phyloP scores from a whole-genome alignment of 768 basidiomycete species.

The Lanmaoa pseudosensibilis region DNA sequence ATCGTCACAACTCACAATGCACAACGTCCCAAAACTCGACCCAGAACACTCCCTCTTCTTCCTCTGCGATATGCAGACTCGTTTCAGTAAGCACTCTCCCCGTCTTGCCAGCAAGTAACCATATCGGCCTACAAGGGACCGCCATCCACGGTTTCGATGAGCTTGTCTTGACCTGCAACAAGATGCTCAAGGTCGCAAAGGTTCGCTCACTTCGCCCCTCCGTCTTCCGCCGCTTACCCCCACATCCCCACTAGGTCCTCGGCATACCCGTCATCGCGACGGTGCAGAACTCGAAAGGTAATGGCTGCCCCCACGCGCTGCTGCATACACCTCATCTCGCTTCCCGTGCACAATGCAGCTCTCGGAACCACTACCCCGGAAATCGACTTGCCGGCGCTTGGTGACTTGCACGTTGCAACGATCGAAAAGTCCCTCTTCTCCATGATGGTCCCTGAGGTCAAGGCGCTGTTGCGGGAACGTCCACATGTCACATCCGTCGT shows the following conservation, averaged over 20 bases:
- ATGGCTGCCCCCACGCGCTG: not conserved
- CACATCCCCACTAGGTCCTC: constrained; percentile 45
- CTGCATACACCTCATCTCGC: constrained; percentile 6
- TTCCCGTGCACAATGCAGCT: constrained; percentile 40
- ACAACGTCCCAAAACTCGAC: constrained; percentile 18
- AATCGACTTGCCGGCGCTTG: constrained; percentile 55
- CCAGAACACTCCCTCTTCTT: constrained; percentile 58
- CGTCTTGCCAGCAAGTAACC: not conserved
- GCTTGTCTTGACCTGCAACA: constrained; percentile 67
- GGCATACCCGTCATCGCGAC: constrained; percentile 75
- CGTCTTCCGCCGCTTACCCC: not conserved
- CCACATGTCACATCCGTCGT: constrained; percentile 60
- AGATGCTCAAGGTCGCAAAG: constrained; percentile 76
- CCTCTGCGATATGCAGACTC: constrained; percentile 80
- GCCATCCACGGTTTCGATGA: constrained; percentile 71
- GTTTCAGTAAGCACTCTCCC: constrained; percentile 55
- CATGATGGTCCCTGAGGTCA: constrained; percentile 76
- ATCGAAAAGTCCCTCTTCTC: constrained; percentile 82
- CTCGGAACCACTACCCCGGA: constrained; percentile 69
- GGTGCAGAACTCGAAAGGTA: constrained; percentile 82
- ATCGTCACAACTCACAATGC: not conserved
- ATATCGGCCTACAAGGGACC: constrained; percentile 35
- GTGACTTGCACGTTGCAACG: constrained; percentile 55
- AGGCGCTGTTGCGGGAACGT: constrained; percentile 46
- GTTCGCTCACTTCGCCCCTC: constrained; percentile 33